A percentile compares a stretch with the other conserved stretches of the same genome.
Evolutionary conservation across 768 basidiomycete species (phyloP).

Genomic region (Russula lepida): DNA sequence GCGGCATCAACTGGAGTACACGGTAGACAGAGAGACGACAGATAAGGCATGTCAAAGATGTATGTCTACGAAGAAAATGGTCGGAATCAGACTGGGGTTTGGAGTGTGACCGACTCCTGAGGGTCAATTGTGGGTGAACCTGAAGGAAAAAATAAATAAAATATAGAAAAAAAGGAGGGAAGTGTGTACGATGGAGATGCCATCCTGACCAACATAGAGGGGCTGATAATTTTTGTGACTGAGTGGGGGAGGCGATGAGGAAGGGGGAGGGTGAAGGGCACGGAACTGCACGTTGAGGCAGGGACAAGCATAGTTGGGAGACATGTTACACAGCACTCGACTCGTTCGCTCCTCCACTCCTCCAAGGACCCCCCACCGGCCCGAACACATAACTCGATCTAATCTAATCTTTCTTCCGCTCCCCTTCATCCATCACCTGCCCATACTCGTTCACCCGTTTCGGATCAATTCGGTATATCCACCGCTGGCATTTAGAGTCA

Average conservation of each 20-base stretch:
- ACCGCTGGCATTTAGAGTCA: constrained; percentile 47
- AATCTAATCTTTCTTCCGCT: constrained; percentile 13
- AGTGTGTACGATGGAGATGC: constrained; percentile 52
- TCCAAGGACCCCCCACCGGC: background rate
- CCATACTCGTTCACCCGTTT: constrained; percentile 96
- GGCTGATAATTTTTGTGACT: constrained; percentile 38
- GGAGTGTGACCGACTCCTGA: constrained; percentile 42
- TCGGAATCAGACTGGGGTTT: constrained; percentile 18
- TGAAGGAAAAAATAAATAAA: constrained; percentile 24
- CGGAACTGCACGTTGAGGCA: constrained; percentile 65
- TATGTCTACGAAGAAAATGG: constrained; percentile 39
- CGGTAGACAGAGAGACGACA: constrained; percentile 63
- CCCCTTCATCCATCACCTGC: constrained; percentile 49
- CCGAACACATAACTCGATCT: background rate
- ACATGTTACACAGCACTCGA: background rate
- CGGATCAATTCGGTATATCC: constrained; percentile 95
- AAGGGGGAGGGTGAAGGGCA: constrained; percentile 25
- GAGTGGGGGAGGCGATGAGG: constrained; percentile 13
- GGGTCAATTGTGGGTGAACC: constrained; percentile 63
- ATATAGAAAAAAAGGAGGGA: background rate
- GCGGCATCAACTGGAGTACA: constrained; percentile 49
- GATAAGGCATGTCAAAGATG: constrained; percentile 58
- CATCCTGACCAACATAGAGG: constrained; percentile 58
- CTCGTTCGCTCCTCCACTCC: background rate
- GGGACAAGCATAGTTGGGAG: constrained; percentile 45